A percentile compares a stretch with the other conserved stretches of the same genome.
These are phyloP conservation scores for Colletotrichum melonis DNA, from an alignment of 2,329 filamentous ascomycete species.

Conservation along the genomic window DNA sequence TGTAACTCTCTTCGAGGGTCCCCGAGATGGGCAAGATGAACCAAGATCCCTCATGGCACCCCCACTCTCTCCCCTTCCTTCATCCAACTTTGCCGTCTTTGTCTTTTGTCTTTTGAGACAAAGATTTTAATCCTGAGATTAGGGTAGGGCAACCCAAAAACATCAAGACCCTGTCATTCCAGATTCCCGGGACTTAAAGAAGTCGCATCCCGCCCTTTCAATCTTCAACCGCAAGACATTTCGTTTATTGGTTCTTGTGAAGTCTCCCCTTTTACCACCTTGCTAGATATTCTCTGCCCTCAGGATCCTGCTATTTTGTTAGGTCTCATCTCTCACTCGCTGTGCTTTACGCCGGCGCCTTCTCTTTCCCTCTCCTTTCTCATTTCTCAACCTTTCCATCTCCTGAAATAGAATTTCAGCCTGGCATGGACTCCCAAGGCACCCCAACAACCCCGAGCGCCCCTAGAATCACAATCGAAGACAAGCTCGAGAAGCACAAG, in stretches of 20 bases:
- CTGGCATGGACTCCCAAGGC: conserved; percentile 9
- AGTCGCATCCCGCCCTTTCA: neutral
- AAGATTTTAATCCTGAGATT: conserved; percentile 23
- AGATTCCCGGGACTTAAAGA: conserved; percentile 13
- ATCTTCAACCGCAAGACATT: too few species aligned
- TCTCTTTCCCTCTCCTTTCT: neutral
- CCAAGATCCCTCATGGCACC: conserved; percentile 18
- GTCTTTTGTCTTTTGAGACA: conserved; percentile 25
- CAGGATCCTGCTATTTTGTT: conserved; percentile 9
- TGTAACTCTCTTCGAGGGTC: neutral
- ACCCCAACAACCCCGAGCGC: neutral
- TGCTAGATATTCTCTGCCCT: neutral
- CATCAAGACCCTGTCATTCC: neutral
- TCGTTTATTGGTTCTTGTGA: neutral
- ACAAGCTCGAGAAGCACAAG: conserved; percentile 22
- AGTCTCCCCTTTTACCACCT: neutral
- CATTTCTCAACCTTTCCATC: too few species aligned
- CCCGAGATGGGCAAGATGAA: conserved; percentile 12
- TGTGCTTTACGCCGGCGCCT: conserved; percentile 19
- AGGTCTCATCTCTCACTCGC: neutral
- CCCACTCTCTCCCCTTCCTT: conserved; percentile 7
- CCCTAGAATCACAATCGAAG: conserved; percentile 29
- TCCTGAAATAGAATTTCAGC: neutral
- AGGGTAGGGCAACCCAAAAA: conserved; percentile 22
- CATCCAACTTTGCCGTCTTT: neutral